A percentile compares a stretch with the other conserved stretches of the same genome.
These are phyloP conservation scores for Botrytis fabae DNA, from an alignment of 2,329 filamentous ascomycete species.

Conservation along the genomic window DNA sequence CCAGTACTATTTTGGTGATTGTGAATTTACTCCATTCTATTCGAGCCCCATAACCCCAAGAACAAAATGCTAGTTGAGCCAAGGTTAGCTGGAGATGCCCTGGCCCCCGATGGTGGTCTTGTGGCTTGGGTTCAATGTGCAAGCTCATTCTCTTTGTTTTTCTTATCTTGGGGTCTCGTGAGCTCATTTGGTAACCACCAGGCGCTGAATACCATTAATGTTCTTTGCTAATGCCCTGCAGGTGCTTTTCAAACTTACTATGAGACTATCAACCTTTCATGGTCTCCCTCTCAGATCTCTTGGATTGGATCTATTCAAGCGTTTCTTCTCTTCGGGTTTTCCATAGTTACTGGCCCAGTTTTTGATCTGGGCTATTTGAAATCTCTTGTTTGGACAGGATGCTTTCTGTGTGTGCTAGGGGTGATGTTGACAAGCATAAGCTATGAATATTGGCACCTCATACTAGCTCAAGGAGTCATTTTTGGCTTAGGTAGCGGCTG, in stretches of 20 bases:
- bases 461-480: slow-evolving; percentile 47
- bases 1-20: background rate
- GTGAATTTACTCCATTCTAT: background rate
- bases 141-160: slow-evolving; percentile 3
- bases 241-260: slow-evolving; percentile 50
- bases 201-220: background rate
- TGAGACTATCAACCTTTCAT: slow-evolving; percentile 37
- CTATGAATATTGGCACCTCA: slow-evolving; percentile 46
- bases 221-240: background rate
- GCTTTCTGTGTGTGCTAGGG: slow-evolving; percentile 42
- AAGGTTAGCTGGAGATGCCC: background rate
- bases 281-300: slow-evolving; percentile 44
- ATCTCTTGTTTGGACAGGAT: slow-evolving; percentile 30
- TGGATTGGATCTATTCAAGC: slow-evolving; percentile 49
- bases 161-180: slow-evolving; percentile 39
- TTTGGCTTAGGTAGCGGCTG: slow-evolving; percentile 46
- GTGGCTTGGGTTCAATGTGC: slow-evolving; percentile 9
- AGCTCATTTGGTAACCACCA: slow-evolving; percentile 41
- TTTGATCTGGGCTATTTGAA: slow-evolving; percentile 46
- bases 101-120: slow-evolving; percentile 1
- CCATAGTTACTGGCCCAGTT: slow-evolving; percentile 44
- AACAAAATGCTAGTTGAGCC: background rate
- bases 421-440: slow-evolving; percentile 45
- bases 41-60: background rate
- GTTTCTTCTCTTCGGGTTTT: slow-evolving; percentile 46